Evolutionary conservation across 768 basidiomycete genomes (phyloP), one percentile per base, ranked within the genome.

Genomic region (Goffeauzyma gilvescens): DNA sequence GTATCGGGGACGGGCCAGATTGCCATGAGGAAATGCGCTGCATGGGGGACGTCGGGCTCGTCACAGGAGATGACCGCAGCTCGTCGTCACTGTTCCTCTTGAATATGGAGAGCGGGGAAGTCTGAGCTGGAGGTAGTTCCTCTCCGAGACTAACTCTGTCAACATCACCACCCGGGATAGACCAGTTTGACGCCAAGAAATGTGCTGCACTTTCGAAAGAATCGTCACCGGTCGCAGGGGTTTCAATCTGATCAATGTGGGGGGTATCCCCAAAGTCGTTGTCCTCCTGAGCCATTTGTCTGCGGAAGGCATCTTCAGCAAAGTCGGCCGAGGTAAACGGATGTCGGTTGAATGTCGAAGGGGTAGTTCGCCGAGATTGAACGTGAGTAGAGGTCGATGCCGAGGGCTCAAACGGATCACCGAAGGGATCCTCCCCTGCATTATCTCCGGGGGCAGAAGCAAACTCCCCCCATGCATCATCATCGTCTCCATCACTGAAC

Each of bases 381-480:
- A n/a, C n/a, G n/a, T n/a, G n/a, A n/a, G 24, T 32, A 43, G 24
- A 43, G 26, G 34, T 24, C 25, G 39, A 28, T 18, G 43, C 21
- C 14, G 43, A 33, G 5, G 50, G 45, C 3, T 49, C 50, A 34
- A 53, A 54, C 17, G 55, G 39, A 37, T 63, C 62, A 5, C 55
- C 63, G 41, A 65, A 65, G 0, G 62, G 62, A 44, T 64, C 55
- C 15, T 51, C 49, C 12, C 30, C 41, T 6, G 36, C 30, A 23
- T 30, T 31, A 26, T 41, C 32, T 23, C 38, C 44, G 1, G 54
- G 42, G 12, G 50, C 58, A n/a, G 57, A 48, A 17, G 50, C 48
- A 44, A 64, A 64, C 6, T 50, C 49, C 12, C 60, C 60, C 58
- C 60, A 64, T 0, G 53, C 57, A 18, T 64, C 62, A 30, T 59